Conservation (phyloP, 2,329 filamentous ascomycete genomes). For the Hypoxylon sp. region DNA sequence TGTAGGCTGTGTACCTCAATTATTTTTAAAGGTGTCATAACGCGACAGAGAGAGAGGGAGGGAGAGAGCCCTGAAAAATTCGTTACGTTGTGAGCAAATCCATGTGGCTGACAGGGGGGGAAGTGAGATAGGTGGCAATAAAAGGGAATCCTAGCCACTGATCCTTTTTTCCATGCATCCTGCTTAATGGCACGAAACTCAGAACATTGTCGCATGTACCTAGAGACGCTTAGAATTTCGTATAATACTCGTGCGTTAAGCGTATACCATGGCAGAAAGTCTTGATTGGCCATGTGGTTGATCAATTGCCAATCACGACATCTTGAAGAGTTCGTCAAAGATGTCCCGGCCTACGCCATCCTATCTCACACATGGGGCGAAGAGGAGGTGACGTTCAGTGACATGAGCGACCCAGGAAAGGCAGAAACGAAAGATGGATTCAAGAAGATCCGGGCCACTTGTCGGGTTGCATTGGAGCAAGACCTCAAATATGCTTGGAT, state of each 20-base stretch:
- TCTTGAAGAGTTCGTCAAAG: slow-evolving; percentile 44
- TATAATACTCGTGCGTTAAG: neutral
- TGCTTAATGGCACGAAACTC: neutral
- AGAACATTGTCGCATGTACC: neutral
- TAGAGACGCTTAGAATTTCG: neutral
- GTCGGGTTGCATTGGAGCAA: slow-evolving; percentile 36
- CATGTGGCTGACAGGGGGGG: slow-evolving; percentile 27
- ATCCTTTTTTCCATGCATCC: slow-evolving; percentile 5
- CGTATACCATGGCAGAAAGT: slow-evolving; percentile 22
- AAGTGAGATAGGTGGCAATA: slow-evolving; percentile 1
- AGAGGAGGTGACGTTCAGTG: slow-evolving; percentile 39
- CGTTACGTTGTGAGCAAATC: slow-evolving; percentile 9
- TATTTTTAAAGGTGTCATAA: neutral
- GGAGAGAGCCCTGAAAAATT: neutral
- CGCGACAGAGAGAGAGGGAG: neutral
- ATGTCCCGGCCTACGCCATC: slow-evolving; percentile 46
- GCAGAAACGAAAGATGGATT: slow-evolving; percentile 24
- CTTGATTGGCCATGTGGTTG: slow-evolving; percentile 39
- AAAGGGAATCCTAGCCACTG: slow-evolving; percentile 4
- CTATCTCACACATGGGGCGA: slow-evolving; percentile 46
- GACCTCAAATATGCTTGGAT: slow-evolving; percentile 45
- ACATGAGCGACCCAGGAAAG: slow-evolving; percentile 26
- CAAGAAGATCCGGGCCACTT: slow-evolving; percentile 39
- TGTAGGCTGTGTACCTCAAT: slow-evolving; percentile 1
- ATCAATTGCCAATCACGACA: slow-evolving; percentile 41